Evolutionary conservation across 176 grass and related monocot species (phyloP), one percentile per base, ranked within the genome.

Genomic region (Thalia dealbata): DNA sequence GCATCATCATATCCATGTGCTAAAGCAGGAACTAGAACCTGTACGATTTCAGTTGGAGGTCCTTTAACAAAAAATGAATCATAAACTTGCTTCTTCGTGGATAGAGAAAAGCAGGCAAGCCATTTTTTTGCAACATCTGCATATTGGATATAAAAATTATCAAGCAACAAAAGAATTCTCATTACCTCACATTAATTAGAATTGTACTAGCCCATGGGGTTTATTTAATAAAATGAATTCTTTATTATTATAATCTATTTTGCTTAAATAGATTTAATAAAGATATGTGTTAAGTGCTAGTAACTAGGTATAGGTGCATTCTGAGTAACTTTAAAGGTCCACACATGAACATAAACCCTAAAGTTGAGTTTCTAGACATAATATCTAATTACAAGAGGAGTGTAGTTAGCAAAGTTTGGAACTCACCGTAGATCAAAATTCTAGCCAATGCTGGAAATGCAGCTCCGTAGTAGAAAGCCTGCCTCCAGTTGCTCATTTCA

Each of bases 1-100:
- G 46, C 66, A 58, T 76, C 75, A 76, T 84, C 64, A 61, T 90
- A 84, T 78, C 44, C 61, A 66, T 87, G 77, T 72, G 82, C 78
- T 78, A 96, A 60, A 73, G 79, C 75, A 71, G 89, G 87, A 79
- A 96, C 80, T 71, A 96, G 85, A 26, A 76, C 81, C 67, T 92
- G 84, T 61, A 96, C 82, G 58, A 92, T 84, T 92, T 92, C 89
- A 80, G 75, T 90, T 79, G 70, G 81, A 88, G 89, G 84, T 76
- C 87, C 93, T 72, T 87, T 74, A 59, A 88, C 65, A 76, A 92
- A 96, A 92, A 96, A 90, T 45, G 80, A 78, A 88, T 96, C 93
- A 76, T 96, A 96, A 75, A 92, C 35, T 82, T 92, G 84, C 61
- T 81, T 90, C 77, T 82, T 92, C 50, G 72, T 81, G 73, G 81